Evolutionary conservation across 805 yeast species (phyloP).

Genomic region (Priceomyces medius): DNA sequence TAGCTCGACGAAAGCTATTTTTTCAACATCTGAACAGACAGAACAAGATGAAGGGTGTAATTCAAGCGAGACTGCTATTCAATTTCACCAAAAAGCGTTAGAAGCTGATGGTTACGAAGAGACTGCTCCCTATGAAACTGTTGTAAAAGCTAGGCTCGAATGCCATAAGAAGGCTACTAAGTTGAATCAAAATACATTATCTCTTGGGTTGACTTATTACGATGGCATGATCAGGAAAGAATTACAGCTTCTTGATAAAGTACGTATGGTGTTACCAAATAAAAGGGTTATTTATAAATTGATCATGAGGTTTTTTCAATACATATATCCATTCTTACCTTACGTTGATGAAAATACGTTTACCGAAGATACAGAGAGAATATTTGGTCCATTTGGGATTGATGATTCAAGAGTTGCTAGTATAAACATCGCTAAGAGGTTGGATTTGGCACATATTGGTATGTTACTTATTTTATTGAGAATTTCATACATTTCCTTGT

Average conservation of each 20-base stretch:
- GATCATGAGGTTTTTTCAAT: conserved; percentile 52
- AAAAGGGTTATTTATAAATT: conserved; percentile 5
- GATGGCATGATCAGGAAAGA: conserved; percentile 32
- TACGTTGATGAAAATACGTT: conserved; percentile 58
- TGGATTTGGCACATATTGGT: conserved; percentile 42
- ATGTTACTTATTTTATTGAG: conserved; percentile 41
- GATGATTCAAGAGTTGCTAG: conserved; percentile 17
- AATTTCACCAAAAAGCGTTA: conserved; percentile 11
- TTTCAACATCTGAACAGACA: neutral
- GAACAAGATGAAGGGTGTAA: neutral
- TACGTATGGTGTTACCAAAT: neutral
- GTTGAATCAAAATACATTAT: conserved; percentile 19
- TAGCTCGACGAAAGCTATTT: neutral
- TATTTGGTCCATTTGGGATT: conserved; percentile 39
- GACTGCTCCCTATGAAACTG: conserved; percentile 2
- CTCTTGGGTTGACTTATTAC: conserved; percentile 32
- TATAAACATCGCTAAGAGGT: conserved; percentile 32
- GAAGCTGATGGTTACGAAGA: conserved; percentile 13
- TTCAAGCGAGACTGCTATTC: conserved; percentile 16
- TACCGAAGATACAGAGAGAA: conserved; percentile 34
- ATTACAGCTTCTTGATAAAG: conserved; percentile 13
- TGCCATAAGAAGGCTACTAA: neutral
- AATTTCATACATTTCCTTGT: conserved; percentile 40
- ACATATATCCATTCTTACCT: conserved; percentile 60
- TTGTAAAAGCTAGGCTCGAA: conserved; percentile 2